Conservation (phyloP, 2,329 filamentous ascomycete genomes). For the Colletotrichum coccodes region DNA sequence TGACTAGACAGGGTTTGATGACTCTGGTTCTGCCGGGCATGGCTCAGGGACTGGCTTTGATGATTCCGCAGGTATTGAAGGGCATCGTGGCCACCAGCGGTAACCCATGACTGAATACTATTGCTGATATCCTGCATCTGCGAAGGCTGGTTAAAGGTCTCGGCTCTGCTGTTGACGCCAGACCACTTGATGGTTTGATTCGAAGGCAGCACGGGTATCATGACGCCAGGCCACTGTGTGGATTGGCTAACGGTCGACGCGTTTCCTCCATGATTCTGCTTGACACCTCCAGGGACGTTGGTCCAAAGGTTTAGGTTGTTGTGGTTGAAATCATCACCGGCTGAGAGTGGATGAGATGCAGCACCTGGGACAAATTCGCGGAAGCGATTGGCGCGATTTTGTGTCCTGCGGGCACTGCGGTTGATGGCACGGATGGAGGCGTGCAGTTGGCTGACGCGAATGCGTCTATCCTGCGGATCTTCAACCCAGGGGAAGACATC, state of each 20-base stretch:
- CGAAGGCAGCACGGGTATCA: neutral
- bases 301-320: neutral
- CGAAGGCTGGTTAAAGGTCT: neutral
- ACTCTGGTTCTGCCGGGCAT: rapidly evolving
- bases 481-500: constrained; percentile 13
- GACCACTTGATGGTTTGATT: neutral
- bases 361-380: neutral
- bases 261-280: no score
- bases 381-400: neutral
- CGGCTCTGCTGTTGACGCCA: no score
- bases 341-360: no score
- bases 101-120: neutral
- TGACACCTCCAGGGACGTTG: no score
- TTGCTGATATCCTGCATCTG: neutral
- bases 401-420: neutral
- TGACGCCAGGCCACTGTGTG: no score
- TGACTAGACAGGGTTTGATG: no score
- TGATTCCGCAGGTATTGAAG: neutral
- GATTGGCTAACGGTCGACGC: neutral
- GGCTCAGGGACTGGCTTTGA: neutral
- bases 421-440: neutral
- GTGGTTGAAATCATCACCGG: no score
- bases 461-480: neutral
- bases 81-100: neutral
- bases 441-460: neutral